These are phyloP conservation scores for Gliomastix tumulicola DNA, from an alignment of 2,329 filamentous ascomycete species.

Conservation along the genomic window DNA sequence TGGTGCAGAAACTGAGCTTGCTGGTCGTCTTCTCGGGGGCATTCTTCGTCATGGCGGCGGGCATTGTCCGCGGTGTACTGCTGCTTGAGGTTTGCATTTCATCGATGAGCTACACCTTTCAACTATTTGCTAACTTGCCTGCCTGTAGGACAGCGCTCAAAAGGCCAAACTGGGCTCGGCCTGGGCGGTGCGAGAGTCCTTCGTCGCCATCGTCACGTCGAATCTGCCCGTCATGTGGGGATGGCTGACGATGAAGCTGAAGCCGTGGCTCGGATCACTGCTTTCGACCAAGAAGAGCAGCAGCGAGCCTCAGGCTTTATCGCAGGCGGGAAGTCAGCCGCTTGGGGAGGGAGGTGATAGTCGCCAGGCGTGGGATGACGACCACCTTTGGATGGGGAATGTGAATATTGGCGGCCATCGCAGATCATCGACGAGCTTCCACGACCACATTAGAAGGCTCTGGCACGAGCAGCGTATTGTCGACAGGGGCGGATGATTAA, in stretches of 20 bases:
- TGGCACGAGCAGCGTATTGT: too few relatives aligned
- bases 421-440: too few relatives aligned
- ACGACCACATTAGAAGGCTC: too few relatives aligned
- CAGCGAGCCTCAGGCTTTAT: too few relatives aligned
- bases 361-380: too few relatives aligned
- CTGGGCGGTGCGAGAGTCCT: slow-evolving; percentile 15
- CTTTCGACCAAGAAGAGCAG: slow-evolving; percentile 12
- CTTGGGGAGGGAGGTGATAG: too few relatives aligned
- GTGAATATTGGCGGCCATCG: too few relatives aligned
- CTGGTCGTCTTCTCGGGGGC: slow-evolving; percentile 48
- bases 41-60: slow-evolving; percentile 46
- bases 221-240: slow-evolving; percentile 25
- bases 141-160: too few relatives aligned
- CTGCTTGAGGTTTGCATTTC: slow-evolving; percentile 23
- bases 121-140: neutral
- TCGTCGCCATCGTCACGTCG: slow-evolving; percentile 28
- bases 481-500: too few relatives aligned
- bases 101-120: neutral
- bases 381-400: too few relatives aligned
- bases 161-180: slow-evolving; percentile 1
- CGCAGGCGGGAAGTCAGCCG: too few relatives aligned
- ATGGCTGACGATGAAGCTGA: slow-evolving; percentile 15
- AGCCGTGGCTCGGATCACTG: slow-evolving; percentile 13
- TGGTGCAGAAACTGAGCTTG: slow-evolving; percentile 42
- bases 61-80: slow-evolving; percentile 44